Conservation (phyloP, 441 rosid species). For the Pelargonium citronellum region DNA sequence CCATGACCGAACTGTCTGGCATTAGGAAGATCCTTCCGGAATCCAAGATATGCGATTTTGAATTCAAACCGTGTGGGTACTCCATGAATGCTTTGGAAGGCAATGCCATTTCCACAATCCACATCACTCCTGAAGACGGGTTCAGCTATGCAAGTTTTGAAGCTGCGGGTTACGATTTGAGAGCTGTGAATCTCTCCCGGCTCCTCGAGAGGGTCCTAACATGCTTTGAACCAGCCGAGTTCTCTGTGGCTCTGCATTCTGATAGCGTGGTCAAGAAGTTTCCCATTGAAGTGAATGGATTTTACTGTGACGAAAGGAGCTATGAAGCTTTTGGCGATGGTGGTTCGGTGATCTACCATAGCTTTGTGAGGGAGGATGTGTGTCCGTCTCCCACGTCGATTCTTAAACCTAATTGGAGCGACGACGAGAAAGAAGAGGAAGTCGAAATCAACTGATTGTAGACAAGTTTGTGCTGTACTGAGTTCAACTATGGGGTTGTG, state of each 20-base stretch:
- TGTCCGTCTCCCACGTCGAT: background rate
- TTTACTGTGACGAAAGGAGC: background rate
- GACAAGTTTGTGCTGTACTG: background rate
- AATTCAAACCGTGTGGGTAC: conserved; percentile 40
- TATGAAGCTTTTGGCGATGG: background rate
- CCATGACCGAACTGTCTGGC: conserved; percentile 36
- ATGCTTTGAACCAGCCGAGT: background rate
- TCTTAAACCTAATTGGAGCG: conserved; percentile 11
- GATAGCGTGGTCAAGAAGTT: background rate
- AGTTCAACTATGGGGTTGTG: background rate
- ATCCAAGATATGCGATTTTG: conserved; percentile 34
- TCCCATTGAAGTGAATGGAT: background rate
- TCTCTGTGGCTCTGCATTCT: background rate
- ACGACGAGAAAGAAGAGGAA: conserved; percentile 37
- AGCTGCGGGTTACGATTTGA: background rate
- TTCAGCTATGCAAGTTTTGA: conserved; percentile 39
- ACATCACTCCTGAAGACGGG: conserved; percentile 39
- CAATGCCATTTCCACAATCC: conserved; percentile 28
- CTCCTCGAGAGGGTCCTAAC: background rate
- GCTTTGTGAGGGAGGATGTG: background rate
- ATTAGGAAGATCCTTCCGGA: conserved; percentile 28
- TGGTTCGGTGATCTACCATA: background rate
- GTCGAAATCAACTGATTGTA: conserved; percentile 18
- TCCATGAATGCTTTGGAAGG: conserved; percentile 39
- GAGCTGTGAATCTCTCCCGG: background rate